A percentile compares a stretch with the other conserved stretches of the same genome.
Conservation (phyloP, 805 yeast species). For the Candida pseudofarinosa region DNA sequence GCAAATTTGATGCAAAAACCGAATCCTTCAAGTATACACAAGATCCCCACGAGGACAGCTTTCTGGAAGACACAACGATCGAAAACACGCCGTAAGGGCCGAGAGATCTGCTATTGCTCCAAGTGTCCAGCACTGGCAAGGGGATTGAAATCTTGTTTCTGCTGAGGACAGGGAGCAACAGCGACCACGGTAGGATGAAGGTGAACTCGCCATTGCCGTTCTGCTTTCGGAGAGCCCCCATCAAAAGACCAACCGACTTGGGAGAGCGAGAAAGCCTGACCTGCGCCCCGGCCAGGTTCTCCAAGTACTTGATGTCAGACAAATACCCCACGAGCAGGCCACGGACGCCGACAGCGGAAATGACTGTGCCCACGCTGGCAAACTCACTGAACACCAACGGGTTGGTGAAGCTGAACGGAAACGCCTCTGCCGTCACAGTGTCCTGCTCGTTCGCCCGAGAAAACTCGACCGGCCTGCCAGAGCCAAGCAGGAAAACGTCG, state of each 20-base stretch:
- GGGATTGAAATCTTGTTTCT: not conserved
- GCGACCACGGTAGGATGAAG: constrained; percentile 26
- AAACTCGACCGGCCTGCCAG: not conserved
- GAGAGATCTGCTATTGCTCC: not conserved
- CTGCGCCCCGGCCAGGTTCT: constrained; percentile 44
- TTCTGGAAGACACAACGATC: constrained; percentile 7
- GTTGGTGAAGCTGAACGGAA: constrained; percentile 30
- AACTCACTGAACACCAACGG: constrained; percentile 25
- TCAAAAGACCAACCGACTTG: constrained; percentile 32
- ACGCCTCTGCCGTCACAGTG: constrained; percentile 13
- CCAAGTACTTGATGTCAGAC: constrained; percentile 40
- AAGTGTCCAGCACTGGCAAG: not conserved
- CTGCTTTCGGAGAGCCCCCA: constrained; percentile 33
- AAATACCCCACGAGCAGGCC: constrained; percentile 19
- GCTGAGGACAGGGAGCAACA: constrained; percentile 8
- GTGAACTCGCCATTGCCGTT: constrained; percentile 46
- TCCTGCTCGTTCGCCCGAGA: constrained; percentile 6
- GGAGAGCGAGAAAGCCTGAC: constrained; percentile 8
- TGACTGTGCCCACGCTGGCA: constrained; percentile 20
- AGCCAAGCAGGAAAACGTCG: not conserved
- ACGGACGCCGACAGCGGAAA: constrained; percentile 15
- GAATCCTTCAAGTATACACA: constrained; percentile 29
- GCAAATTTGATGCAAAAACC: constrained; percentile 39
- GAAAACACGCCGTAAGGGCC: constrained; percentile 15
- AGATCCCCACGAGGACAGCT: constrained; percentile 39